Base-by-base conservation (phyloP, 768 basidiomycete species). In the Strobilomyces confusus region DNA sequence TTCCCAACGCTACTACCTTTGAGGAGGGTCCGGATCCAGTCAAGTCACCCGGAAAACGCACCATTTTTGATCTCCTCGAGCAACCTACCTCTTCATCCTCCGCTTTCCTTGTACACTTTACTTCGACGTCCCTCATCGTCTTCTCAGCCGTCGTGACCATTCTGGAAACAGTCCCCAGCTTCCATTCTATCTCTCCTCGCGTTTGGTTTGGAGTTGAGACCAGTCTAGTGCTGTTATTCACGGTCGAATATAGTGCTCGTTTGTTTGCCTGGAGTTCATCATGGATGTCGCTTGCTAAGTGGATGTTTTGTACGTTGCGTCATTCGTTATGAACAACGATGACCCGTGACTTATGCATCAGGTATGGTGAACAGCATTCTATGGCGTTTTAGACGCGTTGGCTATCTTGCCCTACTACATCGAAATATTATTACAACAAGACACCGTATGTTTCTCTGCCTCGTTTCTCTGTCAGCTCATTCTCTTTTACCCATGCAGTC, bases 141-240 rank as follows among this genome's bases (percentile, higher is more conserved):
- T 68, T 86, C 56, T 88, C 86, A 1, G 89, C 89, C 1, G 57
- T 88, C 36, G 81, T 92, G 25, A 92, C 89, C 0, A 76, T 90
- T 5, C 72, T 92, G 23, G 89, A 92, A 68, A 92, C 90, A 0
- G 83, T 92, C 1, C 89, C 87, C 0, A 78, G 81, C 1, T 84
- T 91, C 58, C 88, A 88, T 64, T 77, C 79, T 11, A 81, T 85
- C 3, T 80, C 83, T 3, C 81, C 79, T 14, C 75, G 83, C 34
- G 74, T 87, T 8, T 92, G 93, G 83, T 95, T 95, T 56, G 93
- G 93, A 1, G 65, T 92, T 20, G 93, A 95, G 72, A 92, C 92
- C 17, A 84, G 79, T 48, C 69, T 95, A 11, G 92, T 95, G 23
- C 82, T 85, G 44, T 67, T 94, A 3, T 95, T 95, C 68, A 94